These are phyloP conservation scores for Xanthoconium purpureum DNA, from an alignment of 768 basidiomycete genomes.

Conservation along the genomic window DNA sequence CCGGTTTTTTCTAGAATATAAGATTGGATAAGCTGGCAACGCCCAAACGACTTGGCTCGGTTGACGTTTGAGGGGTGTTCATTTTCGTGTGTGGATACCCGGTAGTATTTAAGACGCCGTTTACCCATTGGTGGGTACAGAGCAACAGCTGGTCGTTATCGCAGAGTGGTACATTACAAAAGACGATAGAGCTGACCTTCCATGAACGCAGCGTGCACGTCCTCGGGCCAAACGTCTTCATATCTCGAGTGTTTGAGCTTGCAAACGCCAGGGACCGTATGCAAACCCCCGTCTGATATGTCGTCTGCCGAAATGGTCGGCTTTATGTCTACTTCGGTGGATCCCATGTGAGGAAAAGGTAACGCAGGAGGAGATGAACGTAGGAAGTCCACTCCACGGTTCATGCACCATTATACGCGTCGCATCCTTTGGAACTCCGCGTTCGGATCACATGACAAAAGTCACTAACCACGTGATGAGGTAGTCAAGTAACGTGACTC, in stretches of 20 bases:
- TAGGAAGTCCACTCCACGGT: slow-evolving; percentile 1
- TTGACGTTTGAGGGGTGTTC: slow-evolving; percentile 8
- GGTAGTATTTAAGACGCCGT: slow-evolving; percentile 34
- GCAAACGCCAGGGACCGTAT: background rate
- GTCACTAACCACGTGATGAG: slow-evolving; percentile 23
- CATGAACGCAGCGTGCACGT: slow-evolving; percentile 36
- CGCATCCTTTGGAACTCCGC: slow-evolving; percentile 24
- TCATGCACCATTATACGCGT: slow-evolving; percentile 15
- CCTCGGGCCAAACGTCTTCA: slow-evolving; percentile 34
- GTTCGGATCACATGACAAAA: slow-evolving; percentile 29
- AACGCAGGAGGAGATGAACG: slow-evolving; percentile 1
- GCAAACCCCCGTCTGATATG: background rate
- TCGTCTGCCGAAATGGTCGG: slow-evolving; percentile 9
- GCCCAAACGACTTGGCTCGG: slow-evolving; percentile 33
- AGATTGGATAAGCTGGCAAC: slow-evolving; percentile 39
- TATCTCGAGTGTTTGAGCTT: slow-evolving; percentile 33
- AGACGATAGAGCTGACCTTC: slow-evolving; percentile 26
- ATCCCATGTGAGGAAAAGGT: slow-evolving; percentile 24
- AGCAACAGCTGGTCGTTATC: slow-evolving; percentile 22
- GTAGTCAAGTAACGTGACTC: slow-evolving; percentile 3
- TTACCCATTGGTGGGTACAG: slow-evolving; percentile 37
- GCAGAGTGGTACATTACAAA: slow-evolving; percentile 1
- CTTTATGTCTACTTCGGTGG: slow-evolving; percentile 14
- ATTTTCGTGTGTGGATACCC: slow-evolving; percentile 16
- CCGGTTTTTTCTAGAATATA: slow-evolving; percentile 39